Percentiles rank a stretch among this genome's conserved stretches.
These are phyloP conservation scores for Chlorociboria aeruginascens DNA, from an alignment of 495 filamentous ascomycete species.

Conservation along the genomic window DNA sequence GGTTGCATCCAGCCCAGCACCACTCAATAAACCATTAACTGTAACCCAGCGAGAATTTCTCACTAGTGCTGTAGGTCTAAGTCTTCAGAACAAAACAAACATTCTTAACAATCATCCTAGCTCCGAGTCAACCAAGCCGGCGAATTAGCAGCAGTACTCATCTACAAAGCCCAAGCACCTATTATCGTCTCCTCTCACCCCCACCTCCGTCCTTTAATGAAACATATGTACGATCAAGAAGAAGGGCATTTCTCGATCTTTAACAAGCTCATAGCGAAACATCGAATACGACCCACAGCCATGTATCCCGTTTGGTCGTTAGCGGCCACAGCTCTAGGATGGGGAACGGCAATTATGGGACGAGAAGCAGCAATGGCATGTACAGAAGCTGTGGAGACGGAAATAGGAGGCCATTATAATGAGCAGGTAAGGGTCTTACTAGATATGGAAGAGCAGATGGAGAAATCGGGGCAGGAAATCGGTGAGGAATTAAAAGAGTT, in stretches of 20 bases:
- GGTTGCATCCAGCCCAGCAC: conserved; percentile 3
- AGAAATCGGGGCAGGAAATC: conserved; percentile 56
- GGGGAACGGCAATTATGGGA: conserved; percentile 81
- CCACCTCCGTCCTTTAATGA: conserved; percentile 79
- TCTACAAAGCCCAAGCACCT: conserved; percentile 71
- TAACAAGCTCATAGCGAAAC: conserved; percentile 70
- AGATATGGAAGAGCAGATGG: conserved; percentile 61
- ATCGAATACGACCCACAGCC: conserved; percentile 85
- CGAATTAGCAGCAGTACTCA: conserved; percentile 76
- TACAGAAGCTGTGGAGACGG: conserved; percentile 96
- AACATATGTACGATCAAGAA: conserved; percentile 98
- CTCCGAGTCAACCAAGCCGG: conserved; percentile 85
- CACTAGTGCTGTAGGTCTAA: conserved; percentile 50
- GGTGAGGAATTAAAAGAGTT: conserved; percentile 68
- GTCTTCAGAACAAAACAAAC: too few relatives aligned
- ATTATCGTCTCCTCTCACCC: conserved; percentile 62
- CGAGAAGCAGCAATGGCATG: conserved; percentile 97
- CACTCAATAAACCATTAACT: conserved; percentile 45
- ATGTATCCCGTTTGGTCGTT: conserved; percentile 90
- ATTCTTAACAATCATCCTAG: conserved; percentile 5
- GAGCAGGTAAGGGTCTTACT: conserved; percentile 72
- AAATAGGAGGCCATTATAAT: conserved; percentile 95
- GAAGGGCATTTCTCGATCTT: conserved; percentile 75
- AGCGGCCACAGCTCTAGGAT: conserved; percentile 73
- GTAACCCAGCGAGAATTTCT: conserved; percentile 62